Percentiles rank a stretch among this genome's conserved stretches.
Conservation (phyloP, 371 early-diverging fungal species). For the Apophysomyces sp. region DNA sequence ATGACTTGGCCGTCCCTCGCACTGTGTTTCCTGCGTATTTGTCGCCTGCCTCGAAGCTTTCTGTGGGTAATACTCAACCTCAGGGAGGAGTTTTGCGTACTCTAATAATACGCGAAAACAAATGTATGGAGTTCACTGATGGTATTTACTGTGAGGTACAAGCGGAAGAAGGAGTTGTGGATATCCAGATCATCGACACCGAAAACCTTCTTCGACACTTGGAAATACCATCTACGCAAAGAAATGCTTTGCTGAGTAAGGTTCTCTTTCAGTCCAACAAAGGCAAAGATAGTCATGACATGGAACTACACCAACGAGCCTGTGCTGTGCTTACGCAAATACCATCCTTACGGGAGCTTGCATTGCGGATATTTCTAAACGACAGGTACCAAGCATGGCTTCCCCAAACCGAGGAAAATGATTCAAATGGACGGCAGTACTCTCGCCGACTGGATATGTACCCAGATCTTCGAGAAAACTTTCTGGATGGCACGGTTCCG, state of each 20-base stretch:
- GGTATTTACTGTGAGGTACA: slow-evolving; percentile 23
- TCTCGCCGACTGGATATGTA: background rate
- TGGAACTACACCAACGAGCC: background rate
- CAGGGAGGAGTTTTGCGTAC: slow-evolving; percentile 32
- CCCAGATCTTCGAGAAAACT: slow-evolving; percentile 5
- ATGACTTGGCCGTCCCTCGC: slow-evolving; percentile 15
- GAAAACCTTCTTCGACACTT: background rate
- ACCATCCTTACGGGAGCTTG: slow-evolving; percentile 3
- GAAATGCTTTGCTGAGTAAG: background rate
- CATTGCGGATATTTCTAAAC: slow-evolving; percentile 3
- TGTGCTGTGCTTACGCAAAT: background rate
- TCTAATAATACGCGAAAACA: slow-evolving; percentile 29
- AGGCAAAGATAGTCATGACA: background rate
- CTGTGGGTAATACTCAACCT: background rate
- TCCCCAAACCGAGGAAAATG: background rate
- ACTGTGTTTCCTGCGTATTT: slow-evolving; percentile 15
- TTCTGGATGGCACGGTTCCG: background rate
- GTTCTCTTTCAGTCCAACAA: background rate
- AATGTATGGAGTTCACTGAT: slow-evolving; percentile 18
- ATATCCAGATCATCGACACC: slow-evolving; percentile 3
- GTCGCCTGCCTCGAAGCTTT: background rate
- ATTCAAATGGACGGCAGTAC: no score
- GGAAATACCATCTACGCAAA: background rate
- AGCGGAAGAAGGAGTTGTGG: background rate
- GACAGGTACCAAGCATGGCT: background rate